phyloP scores from a whole-genome alignment of 164 flowering plant genomes.

The Houttuynia cordata region DNA sequence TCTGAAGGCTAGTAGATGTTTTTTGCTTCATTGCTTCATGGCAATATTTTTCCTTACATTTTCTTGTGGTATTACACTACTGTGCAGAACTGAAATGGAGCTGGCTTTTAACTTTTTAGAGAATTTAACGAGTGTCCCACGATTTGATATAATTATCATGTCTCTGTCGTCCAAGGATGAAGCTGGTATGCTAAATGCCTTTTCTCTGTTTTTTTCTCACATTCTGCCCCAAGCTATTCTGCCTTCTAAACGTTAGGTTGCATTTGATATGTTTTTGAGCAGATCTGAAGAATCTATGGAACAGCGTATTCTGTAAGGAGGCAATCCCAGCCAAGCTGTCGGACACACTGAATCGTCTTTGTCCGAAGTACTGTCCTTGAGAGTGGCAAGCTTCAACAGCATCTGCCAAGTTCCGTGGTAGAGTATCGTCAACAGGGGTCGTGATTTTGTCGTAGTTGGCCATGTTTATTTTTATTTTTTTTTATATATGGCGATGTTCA shows the following conservation, averaged over 20 bases:
- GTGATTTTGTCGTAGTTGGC: no score
- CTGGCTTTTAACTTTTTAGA: constrained; percentile 53
- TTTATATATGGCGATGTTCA: no score
- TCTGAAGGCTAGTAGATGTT: not conserved
- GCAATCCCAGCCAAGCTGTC: constrained; percentile 35
- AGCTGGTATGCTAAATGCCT: constrained; percentile 36
- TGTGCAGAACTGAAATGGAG: constrained; percentile 64
- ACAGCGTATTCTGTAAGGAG: constrained; percentile 40
- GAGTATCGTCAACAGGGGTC: no score
- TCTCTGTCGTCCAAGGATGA: constrained; percentile 59
- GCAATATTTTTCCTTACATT: not conserved
- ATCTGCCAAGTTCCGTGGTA: no score
- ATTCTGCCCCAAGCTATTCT: no score
- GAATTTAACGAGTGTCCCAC: constrained; percentile 54
- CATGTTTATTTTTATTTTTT: no score
- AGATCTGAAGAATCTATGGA: constrained; percentile 72
- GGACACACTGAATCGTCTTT: constrained; percentile 40
- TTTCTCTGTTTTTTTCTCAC: not conserved
- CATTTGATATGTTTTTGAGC: constrained; percentile 12
- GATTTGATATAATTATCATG: constrained; percentile 80
- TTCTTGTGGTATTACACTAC: not conserved
- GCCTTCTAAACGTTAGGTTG: no score
- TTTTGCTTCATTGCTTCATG: not conserved
- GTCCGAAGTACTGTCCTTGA: constrained; percentile 35
- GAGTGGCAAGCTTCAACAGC: constrained; percentile 7